Evolutionary conservation across 768 basidiomycete species (phyloP), one percentile per base, ranked within the genome.

Genomic region (Lactarius sp.): DNA sequence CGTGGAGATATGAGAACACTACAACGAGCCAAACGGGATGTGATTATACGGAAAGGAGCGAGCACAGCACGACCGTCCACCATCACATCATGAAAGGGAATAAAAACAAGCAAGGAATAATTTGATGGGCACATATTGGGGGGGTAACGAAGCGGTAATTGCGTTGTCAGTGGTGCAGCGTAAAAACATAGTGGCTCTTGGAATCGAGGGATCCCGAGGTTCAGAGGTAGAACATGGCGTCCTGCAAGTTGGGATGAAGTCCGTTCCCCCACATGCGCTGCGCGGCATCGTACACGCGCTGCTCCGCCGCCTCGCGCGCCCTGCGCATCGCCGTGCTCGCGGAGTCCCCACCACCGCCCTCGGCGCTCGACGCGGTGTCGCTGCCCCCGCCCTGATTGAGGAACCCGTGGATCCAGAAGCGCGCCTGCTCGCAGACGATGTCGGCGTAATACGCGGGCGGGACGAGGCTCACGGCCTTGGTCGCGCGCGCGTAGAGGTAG

Each of bases 361-460:
- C 62, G 59, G 56, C 31, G 31, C 57, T 62, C 0, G 67, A 66
- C 0, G 70, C 68, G 0, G 69, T 68, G 5, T 66, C 66, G 47
- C 67, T 70, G 22, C 69, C 69, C 2, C 82, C 82, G 4, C 78
- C 73, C 42, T 66, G 52, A 52, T 76, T 81, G 71, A 92, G 72
- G 56, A 90, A 85, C 0, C 86, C 84, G 65, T 91, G 88, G 46
- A 93, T 67, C 69, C 91, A 93, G 70, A 79, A 87, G 42, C 90
- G 75, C 0, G 87, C 91, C 10, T 91, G 78, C 73, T 93, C 90
- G 71, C 90, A 92, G 1, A 89, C 91, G 56, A 92, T 74, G 73
- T 92, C 90, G 7, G 89, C 87, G 68, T 90, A 91, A 70, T 90
- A 90, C 0, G 90, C 90, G 0, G 90, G 81, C 0, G 91, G 90